Evolutionary conservation across 495 filamentous ascomycete species (phyloP), one percentile per base, ranked within the genome.

Genomic region (Talaromyces thailandensis): DNA sequence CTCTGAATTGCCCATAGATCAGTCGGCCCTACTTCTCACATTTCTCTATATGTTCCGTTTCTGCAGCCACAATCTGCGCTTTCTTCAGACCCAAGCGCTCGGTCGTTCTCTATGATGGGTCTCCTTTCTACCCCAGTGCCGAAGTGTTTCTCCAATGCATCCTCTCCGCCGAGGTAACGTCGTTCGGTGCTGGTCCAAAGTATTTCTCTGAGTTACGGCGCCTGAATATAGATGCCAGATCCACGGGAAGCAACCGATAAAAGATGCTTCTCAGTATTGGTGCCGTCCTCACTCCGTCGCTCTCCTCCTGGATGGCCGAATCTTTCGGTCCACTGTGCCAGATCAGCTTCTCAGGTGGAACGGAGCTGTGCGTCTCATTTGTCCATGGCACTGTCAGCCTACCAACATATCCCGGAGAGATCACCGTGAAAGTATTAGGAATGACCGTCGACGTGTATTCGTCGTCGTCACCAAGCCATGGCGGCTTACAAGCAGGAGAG

Each of bases 231-330:
- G 65, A 66, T 0, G 89, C 89, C 3, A 79, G 82, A n/a, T 70
- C 84, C 21, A 74, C 87, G 14, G 75, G 79, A 23, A 86, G 91
- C 62, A 82, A 77, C 3, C 69, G 64, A 45, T 75, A 92, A 32
- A 71, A 74, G 28, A 66, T 75, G 16, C 87, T 92, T 23, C 84
- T 80, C 9, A 83, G 79, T 61, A 93, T 89, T 4, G 89, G 89
- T n/a, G 91, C 92, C 88, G 88, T 91, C 2, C 79, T 92, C 16
- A 81, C 86, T 7, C 81, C 89, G 37, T 77, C 82, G 37, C 76
- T 89, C 43, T 91, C 89, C 69, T 82, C 88, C 60, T 93, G 88
- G 88, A 91, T 92, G 77, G 88, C 91, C 70, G 68, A 70, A 12
- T 90, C 79, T n/a, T 92, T 93, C 72, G 87, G 88, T 0, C 31